Conservation (phyloP, 352 stramenopile genomes). For the Phytophthora macrochlamydospora region DNA sequence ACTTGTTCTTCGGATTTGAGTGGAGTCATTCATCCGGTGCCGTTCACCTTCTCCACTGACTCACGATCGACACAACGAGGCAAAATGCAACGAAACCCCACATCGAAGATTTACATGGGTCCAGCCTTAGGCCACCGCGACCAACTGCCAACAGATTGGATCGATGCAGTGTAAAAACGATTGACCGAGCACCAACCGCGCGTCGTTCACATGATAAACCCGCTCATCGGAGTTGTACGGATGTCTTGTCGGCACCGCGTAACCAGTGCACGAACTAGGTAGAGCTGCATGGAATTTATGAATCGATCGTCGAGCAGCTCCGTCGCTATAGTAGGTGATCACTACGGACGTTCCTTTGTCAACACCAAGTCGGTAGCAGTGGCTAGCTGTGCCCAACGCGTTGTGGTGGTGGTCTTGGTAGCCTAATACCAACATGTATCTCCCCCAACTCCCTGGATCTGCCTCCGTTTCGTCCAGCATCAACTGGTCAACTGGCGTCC, state of each 20-base stretch:
- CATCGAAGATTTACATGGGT: not conserved
- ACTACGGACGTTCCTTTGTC: slow-evolving; percentile 15
- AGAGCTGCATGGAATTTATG: slow-evolving; percentile 19
- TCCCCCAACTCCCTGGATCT: slow-evolving; percentile 6
- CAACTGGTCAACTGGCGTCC: slow-evolving; percentile 2
- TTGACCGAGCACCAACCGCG: too few species aligned
- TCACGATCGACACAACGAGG: slow-evolving; percentile 3
- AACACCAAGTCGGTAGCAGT: slow-evolving; percentile 22
- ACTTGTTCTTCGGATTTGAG: not conserved
- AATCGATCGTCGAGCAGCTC: slow-evolving; percentile 12
- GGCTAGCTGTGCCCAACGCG: slow-evolving; percentile 3
- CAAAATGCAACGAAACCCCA: slow-evolving; percentile 1
- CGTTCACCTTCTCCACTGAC: slow-evolving; percentile 1
- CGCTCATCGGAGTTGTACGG: slow-evolving; percentile 4
- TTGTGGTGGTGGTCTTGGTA: slow-evolving; percentile 20
- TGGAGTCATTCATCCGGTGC: not conserved
- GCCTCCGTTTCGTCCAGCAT: slow-evolving; percentile 17
- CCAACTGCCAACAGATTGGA: not conserved
- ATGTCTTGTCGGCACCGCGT: slow-evolving; percentile 7
- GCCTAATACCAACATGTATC: slow-evolving; percentile 12
- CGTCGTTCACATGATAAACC: slow-evolving; percentile 8
- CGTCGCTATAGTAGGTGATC: slow-evolving; percentile 18
- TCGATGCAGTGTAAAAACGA: not conserved
- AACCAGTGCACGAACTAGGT: slow-evolving; percentile 19
- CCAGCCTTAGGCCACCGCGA: not conserved